Conservation (phyloP, 2,329 filamentous ascomycete species). For the Penicillium sp. region DNA sequence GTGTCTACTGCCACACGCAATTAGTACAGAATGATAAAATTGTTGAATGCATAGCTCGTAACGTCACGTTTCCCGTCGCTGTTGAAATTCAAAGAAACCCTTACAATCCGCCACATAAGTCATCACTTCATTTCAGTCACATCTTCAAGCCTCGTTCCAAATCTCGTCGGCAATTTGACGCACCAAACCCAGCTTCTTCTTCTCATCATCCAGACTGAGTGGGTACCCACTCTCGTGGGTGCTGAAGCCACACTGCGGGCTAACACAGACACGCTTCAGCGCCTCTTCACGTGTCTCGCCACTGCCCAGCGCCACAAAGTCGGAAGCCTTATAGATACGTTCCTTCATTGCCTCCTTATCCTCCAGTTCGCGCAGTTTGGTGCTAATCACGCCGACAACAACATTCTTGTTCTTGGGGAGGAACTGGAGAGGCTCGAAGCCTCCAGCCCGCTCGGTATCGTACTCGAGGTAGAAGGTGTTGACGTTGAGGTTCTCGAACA, state of each 20-base stretch:
- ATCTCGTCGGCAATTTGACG: constrained; percentile 73
- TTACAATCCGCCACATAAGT: background rate
- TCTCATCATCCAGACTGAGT: constrained; percentile 70
- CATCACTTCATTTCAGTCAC: background rate
- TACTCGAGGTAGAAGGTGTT: constrained; percentile 73
- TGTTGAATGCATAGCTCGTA: constrained; percentile 19
- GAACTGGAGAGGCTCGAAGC: constrained; percentile 66
- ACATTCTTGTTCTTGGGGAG: constrained; percentile 66
- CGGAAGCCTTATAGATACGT: constrained; percentile 64
- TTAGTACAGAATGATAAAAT: background rate
- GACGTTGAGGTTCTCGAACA: constrained; percentile 66
- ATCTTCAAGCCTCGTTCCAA: constrained; percentile 52
- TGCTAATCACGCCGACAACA: constrained; percentile 67
- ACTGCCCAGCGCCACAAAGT: constrained; percentile 70
- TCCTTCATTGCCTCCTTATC: constrained; percentile 66
- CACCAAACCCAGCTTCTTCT: constrained; percentile 71
- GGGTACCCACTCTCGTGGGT: constrained; percentile 75
- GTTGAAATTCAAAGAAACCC: constrained; percentile 22
- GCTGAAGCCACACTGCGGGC: constrained; percentile 75
- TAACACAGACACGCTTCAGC: constrained; percentile 68
- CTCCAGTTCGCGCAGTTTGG: constrained; percentile 65
- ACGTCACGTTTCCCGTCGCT: constrained; percentile 14
- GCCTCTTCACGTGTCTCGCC: constrained; percentile 68
- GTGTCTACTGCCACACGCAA: no score
- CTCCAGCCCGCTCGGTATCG: constrained; percentile 67